Evolutionary conservation across 805 yeast genomes (phyloP), one percentile per base, ranked within the genome.

Genomic region (Cyberlindnera meyerae): DNA sequence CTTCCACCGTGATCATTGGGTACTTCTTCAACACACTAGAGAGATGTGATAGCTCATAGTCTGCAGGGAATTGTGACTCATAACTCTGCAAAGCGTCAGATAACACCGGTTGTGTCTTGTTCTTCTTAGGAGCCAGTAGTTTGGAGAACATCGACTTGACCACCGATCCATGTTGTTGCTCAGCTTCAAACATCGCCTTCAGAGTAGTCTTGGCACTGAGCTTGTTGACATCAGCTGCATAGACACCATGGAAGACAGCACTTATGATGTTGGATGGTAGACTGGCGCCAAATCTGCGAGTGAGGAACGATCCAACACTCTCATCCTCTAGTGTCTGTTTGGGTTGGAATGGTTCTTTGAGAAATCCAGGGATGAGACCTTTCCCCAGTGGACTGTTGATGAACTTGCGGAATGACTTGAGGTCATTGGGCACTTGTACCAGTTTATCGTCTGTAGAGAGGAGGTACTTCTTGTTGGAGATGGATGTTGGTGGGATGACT

Each of bases 231-330:
- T 89, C 95, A n/a, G 86, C 93, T 1, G 95, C 96, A 58, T 88
- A 90, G 1, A 93, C 78, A 0, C 98, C 98, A 52, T 88, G 87
- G 55, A 82, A 66, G 4, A 88, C 62, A 0, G 96, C 97, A 58
- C 95, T 83, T 15, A 83, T 61, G 11, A 90, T 60, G 34, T 84
- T 79, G 8, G 66, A 63, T 5, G 81, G 58, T 3, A 64, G 36
- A 1, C 54, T 51, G 8, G 66, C 64, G 3, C 89, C 89, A 54
- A 88, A 80, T 42, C 96, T 61, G 45, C 97, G 65, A 3, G 63
- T 53, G 24, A 89, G 55, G 51, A 87, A 86, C 3, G 71, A 63
- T 30, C 74, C 79, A 1, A 90, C 77, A 8, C 82, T 68, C 61
- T 88, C 96, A 54, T 89, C 97, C 6, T 61, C 48, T 0, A 49